Evolutionary conservation across 1,284 basidiomycete genomes (phyloP), one percentile per base, ranked within the genome.

Genomic region (Heimioporus punctisporus): DNA sequence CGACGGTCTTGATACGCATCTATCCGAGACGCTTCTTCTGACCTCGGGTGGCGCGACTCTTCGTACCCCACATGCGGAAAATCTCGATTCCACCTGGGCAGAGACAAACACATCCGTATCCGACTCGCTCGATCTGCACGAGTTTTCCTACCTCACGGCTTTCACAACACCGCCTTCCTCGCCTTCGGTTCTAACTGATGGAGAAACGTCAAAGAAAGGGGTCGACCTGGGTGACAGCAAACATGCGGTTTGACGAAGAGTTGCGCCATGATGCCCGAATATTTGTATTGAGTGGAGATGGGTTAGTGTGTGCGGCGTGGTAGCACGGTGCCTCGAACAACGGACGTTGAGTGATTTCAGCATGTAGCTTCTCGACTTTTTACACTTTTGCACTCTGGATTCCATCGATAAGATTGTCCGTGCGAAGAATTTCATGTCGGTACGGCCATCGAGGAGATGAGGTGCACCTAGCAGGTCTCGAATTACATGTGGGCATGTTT

Each of bases 111-210:
- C 56, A 19, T 51, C 57, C 23, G 42, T 49, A 34, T 66, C 65
- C 50, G 51, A 54, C 12, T 55, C 56, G 26, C 68, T 64, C 21
- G 68, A 72, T 47, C 41, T 71, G 54, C 57, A 66, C 56, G 68
- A 69, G 61, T 66, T 68, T 64, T 72, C 70, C 28, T 68, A 71
- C 44, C 27, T 70, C 28, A 68, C 68, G 17, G 69, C 66, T 21
- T 64, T 68, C 39, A 69, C 66, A 30, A 71, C 70, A 52, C 68
- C 60, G 49, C 60, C 66, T 50, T 66, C 66, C 31, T 68, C 66
- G 12, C 66, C 66, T 56, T 66, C 66, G 6, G 48, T 51, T 15
- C 45, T 42, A 40, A 31, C 52, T 50, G 52, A 51, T 52, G 53
- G 30, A 23, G 51, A 55, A 48, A 49, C 48, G 17, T 44, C 50